phyloP scores from a whole-genome alignment of 495 filamentous ascomycete genomes.

The Penicillium chermesinum region DNA sequence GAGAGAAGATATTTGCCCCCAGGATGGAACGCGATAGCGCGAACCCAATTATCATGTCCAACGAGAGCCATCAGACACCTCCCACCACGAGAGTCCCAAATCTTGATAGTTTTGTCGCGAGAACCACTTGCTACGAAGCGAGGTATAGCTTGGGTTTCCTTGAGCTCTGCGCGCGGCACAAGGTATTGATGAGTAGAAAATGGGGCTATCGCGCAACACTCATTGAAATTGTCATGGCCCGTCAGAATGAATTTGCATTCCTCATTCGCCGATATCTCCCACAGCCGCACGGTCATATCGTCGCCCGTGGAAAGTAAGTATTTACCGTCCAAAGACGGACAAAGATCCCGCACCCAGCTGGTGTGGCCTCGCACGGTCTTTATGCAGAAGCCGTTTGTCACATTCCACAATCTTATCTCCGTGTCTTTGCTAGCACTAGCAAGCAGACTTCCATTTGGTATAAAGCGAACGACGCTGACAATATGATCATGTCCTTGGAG shows the following conservation, averaged over 20 bases:
- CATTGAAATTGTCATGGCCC: constrained; percentile 66
- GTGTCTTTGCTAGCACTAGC: constrained; percentile 31
- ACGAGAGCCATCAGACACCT: constrained; percentile 65
- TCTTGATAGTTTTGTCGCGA: constrained; percentile 79
- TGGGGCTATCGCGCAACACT: constrained; percentile 83
- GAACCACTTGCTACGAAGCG: constrained; percentile 84
- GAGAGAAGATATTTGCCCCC: constrained; percentile 84
- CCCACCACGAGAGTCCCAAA: constrained; percentile 80
- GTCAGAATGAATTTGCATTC: constrained; percentile 69
- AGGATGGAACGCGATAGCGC: constrained; percentile 81
- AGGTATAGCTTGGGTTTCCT: too few relatives aligned
- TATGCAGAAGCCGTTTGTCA: neutral
- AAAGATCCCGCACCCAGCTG: constrained; percentile 81
- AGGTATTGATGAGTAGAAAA: constrained; percentile 67
- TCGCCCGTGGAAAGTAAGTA: constrained; percentile 78
- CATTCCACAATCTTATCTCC: neutral
- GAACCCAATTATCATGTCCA: neutral
- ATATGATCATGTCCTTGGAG: constrained; percentile 89
- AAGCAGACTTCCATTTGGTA: constrained; percentile 71
- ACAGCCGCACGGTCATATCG: constrained; percentile 72
- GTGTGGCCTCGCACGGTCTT: neutral
- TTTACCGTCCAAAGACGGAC: constrained; percentile 74
- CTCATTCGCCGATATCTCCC: constrained; percentile 57
- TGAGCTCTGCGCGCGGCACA: constrained; percentile 69
- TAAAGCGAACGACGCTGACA: constrained; percentile 81